Base-by-base conservation (phyloP, 1,139 yeast genomes). In the Magnusiomyces tetraspermus region DNA sequence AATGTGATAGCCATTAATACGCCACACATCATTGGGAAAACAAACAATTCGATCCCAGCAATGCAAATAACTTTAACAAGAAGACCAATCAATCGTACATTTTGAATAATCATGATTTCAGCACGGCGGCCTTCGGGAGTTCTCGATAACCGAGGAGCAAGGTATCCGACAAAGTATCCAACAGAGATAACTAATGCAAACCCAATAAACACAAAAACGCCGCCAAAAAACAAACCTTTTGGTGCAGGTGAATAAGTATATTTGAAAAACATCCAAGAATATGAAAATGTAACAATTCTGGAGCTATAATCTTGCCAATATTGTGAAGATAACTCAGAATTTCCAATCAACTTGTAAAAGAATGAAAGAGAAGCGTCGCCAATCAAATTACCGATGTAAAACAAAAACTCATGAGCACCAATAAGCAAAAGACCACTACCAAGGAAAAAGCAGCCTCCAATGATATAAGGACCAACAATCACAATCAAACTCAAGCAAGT, bases 1-100 rank as follows among this genome's bases (percentile, higher is more conserved):
- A 81, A 58, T 13, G 90, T 83, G 55, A 85, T 72, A 60, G 86
- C 92, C 40, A 90, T 68, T 60, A 89, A 75, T 61, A 80, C 70
- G 0, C 98, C 99, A 63, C 97, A 89, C 60, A 82, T 82, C 0
- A 86, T 75, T 0, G 99, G 98, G 71, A 92, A 92, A 6, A 84
- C 73, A 24, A 86, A 76, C 50, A 90, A 75, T 65, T 92, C 99
- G 55, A 88, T 78, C 5, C 83, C 78, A 64, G 90, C 85, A 17
- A 92, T 77, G 6, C 77, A 63, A 56, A 86, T 79, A 8, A 90
- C 95, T 66, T 90, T 90, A 22, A 83, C 64, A 1, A 95, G 82
- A 23, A 78, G 76, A 38, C 74, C 74, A 10, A 82, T 58, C 50
- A 67, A 69, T 21, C 58, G 57, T 40, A 63, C 46, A 28, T 60